Evolutionary conservation across 441 rosid genomes (phyloP).

Genomic region (Jatropha podagrica): DNA sequence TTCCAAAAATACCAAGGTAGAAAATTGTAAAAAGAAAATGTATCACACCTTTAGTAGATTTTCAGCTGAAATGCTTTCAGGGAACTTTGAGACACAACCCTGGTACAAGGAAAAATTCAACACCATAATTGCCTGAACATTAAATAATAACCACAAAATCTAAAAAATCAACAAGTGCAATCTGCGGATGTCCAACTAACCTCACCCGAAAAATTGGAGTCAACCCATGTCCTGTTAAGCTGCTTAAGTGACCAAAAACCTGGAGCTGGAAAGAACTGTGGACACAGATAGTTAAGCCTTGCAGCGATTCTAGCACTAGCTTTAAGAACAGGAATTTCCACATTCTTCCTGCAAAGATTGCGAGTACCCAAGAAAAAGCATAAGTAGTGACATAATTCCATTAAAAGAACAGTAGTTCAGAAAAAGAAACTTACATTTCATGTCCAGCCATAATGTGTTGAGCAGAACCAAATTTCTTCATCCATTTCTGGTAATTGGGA

Average conservation of each 20-base stretch:
- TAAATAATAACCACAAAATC: constrained; percentile 3
- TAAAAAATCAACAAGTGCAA: constrained; percentile 12
- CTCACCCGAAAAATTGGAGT: constrained; percentile 38
- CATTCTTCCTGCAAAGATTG: constrained; percentile 60
- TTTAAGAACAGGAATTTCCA: constrained; percentile 74
- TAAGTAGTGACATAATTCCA: constrained; percentile 13
- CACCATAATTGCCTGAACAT: constrained; percentile 17
- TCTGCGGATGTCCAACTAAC: constrained; percentile 39
- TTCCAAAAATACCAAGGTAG: neutral
- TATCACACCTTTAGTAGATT: constrained; percentile 82
- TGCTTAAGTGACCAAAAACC: constrained; percentile 65
- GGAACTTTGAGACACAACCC: constrained; percentile 39
- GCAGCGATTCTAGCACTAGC: constrained; percentile 88
- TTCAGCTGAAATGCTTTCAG: constrained; percentile 63
- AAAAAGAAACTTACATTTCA: constrained; percentile 49
- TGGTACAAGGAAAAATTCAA: constrained; percentile 31
- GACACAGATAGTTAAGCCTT: constrained; percentile 83
- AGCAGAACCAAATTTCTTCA: constrained; percentile 64
- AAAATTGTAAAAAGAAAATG: neutral
- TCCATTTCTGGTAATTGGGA: constrained; percentile 71
- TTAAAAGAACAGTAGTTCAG: constrained; percentile 20
- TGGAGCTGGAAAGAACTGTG: constrained; percentile 92
- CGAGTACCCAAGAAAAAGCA: constrained; percentile 16
- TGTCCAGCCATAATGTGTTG: constrained; percentile 93
- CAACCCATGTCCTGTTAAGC: constrained; percentile 26